Percentiles rank a stretch among this genome's conserved stretches.
These are phyloP conservation scores for Nigrospora oryzae DNA, from an alignment of 2,329 filamentous ascomycete species.

Conservation along the genomic window DNA sequence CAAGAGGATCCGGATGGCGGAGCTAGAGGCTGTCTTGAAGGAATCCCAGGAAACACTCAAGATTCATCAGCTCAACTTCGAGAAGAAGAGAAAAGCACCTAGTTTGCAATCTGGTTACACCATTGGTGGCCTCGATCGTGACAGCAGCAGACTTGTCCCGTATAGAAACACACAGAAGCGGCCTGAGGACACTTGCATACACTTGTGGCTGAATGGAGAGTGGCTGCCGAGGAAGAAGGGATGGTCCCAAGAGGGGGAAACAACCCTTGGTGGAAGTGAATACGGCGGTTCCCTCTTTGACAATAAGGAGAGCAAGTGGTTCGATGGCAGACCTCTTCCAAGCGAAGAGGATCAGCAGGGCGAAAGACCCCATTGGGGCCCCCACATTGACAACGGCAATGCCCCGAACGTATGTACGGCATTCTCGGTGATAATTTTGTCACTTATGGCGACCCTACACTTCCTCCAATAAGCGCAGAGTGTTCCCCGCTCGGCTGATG, in stretches of 20 bases:
- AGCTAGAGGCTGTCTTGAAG: slow-evolving; percentile 5
- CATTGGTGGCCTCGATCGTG: slow-evolving; percentile 31
- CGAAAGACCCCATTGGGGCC: not conserved
- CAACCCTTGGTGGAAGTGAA: slow-evolving; percentile 31
- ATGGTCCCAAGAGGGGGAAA: slow-evolving; percentile 30
- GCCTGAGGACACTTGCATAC: slow-evolving; percentile 35
- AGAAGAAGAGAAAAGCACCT: slow-evolving; percentile 23
- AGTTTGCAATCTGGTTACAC: slow-evolving; percentile 29
- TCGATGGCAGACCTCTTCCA: slow-evolving; percentile 4
- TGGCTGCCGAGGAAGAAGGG: slow-evolving; percentile 32
- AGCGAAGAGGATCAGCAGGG: not conserved
- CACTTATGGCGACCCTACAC: no score
- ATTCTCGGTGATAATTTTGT: no score
- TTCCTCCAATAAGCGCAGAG: not conserved
- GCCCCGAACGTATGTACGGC: not conserved
- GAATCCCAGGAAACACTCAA: slow-evolving; percentile 9
- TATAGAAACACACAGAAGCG: slow-evolving; percentile 36
- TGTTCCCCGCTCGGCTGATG: not conserved
- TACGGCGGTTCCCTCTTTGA: slow-evolving; percentile 29
- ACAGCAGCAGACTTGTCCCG: slow-evolving; percentile 37
- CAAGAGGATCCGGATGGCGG: slow-evolving; percentile 1
- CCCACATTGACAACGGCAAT: not conserved
- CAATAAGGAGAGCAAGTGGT: slow-evolving; percentile 8
- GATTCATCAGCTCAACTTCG: slow-evolving; percentile 24
- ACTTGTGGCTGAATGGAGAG: slow-evolving; percentile 31